These are phyloP conservation scores for Paraphoma chrysanthemicola DNA, from an alignment of 2,329 filamentous ascomycete genomes.

Conservation along the genomic window DNA sequence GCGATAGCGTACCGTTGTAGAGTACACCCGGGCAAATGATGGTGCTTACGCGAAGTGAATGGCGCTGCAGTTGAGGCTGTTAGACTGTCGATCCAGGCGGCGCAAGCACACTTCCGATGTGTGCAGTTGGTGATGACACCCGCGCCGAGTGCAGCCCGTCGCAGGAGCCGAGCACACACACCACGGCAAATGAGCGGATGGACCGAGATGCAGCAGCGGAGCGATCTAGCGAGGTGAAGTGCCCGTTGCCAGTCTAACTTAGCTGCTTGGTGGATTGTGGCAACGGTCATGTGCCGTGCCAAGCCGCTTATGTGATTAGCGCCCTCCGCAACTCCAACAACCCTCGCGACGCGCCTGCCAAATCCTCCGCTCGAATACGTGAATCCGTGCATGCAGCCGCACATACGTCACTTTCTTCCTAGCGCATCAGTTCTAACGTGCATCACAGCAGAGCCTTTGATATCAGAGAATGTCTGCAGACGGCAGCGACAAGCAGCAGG, in stretches of 20 bases:
- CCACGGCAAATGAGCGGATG: constrained; percentile 15
- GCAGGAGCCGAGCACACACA: constrained; percentile 16
- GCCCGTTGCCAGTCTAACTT: background rate
- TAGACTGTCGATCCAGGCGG: constrained; percentile 15
- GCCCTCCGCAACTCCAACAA: background rate
- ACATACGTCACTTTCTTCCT: constrained; percentile 13
- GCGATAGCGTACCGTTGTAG: constrained; percentile 24
- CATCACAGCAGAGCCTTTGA: constrained; percentile 16
- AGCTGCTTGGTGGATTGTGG: background rate
- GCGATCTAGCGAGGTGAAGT: constrained; percentile 17
- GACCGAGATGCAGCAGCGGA: constrained; percentile 14
- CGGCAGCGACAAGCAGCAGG: constrained; percentile 10
- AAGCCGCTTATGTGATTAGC: background rate
- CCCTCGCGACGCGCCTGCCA: no score
- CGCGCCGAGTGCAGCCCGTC: constrained; percentile 12
- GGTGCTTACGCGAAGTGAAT: constrained; percentile 13
- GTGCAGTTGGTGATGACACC: constrained; percentile 11
- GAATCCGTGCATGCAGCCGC: constrained; percentile 2
- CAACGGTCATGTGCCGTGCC: constrained; percentile 9
- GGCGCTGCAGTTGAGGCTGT: constrained; percentile 16
- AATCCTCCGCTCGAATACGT: background rate
- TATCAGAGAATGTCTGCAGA: constrained; percentile 19
- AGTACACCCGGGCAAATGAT: constrained; percentile 19
- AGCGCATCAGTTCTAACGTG: constrained; percentile 23
- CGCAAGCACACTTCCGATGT: constrained; percentile 12